Base-by-base conservation (phyloP, 2,329 filamentous ascomycete genomes). In the Colletotrichum aenigma region DNA sequence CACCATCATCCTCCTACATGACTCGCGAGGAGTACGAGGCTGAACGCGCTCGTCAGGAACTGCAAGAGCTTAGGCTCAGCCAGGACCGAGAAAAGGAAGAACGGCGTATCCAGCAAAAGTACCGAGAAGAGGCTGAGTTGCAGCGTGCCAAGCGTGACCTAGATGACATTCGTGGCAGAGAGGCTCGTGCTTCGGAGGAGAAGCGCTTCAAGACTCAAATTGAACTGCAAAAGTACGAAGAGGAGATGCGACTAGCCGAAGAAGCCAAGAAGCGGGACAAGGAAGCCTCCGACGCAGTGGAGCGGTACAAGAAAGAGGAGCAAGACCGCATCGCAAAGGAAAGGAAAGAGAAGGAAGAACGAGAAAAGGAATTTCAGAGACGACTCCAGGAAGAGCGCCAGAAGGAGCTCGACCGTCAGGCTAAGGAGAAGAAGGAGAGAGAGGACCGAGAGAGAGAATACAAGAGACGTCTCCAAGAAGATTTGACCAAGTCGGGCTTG, bases 401-500 rank as follows among this genome's bases (percentile, higher is more conserved):
- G 62, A 83, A 87, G 71, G 87, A 90, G 77, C 83, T 86, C 16
- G 88, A 90, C 71, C 88, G 88, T 69, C 81, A 83, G 28, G 83
- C 85, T 52, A 86, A 83, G 78, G 88, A 90, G 77, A 85, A 86
- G 77, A 86, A 87, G 74, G 86, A 88, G 71, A 86, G 85, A 70
- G 89, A 89, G 74, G 81, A 86, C 74, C 85, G 84, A 55, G 89
- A 93, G 62, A 86, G 85, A 76, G 87, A 92, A 79, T 92, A 91
- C 78, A 87, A 89, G 80, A 85, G 85, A 30, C 87, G 89, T 55
- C 83, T 93, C 62, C 89, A 90, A 79, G 89, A 92, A 77, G 88
- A 92, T 66, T 84, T 93, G 48, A 83, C 90, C 74, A 88, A 89
- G 65, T 90, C 91, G 3, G 91, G 92, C 4, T 84, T 93, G 56